Evolutionary conservation across 2,329 filamentous ascomycete species (phyloP).

Genomic region (Alternaria conjuncta): DNA sequence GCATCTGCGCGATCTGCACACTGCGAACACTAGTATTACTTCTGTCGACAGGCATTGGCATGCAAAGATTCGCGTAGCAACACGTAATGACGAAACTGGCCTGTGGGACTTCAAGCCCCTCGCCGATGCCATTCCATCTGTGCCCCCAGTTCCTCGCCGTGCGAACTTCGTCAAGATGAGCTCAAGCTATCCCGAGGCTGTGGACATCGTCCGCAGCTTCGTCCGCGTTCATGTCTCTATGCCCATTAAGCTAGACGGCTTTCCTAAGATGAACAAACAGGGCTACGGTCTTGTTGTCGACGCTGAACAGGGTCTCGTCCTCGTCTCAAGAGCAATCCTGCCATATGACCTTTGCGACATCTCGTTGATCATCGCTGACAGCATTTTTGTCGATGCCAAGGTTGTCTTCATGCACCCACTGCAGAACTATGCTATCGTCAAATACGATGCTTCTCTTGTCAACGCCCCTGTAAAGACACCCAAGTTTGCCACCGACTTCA

Average conservation of each 20-base stretch:
- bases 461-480: conserved; percentile 92
- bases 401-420: conserved; percentile 95
- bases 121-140: conserved; percentile 77
- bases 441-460: conserved; percentile 94
- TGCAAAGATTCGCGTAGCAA: conserved; percentile 89
- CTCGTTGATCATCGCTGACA: conserved; percentile 93
- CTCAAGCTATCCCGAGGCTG: conserved; percentile 86
- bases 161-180: conserved; percentile 93
- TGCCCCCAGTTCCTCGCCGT: conserved; percentile 73
- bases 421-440: conserved; percentile 94
- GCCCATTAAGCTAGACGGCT: conserved; percentile 97
- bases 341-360: conserved; percentile 98
- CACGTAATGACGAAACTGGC: conserved; percentile 87
- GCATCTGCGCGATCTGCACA: conserved; percentile 93
- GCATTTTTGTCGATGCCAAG: conserved; percentile 91
- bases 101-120: conserved; percentile 95
- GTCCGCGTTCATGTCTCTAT: conserved; percentile 91
- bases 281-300: conserved; percentile 98
- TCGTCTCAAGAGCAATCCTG: conserved; percentile 92
- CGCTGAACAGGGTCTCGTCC: conserved; percentile 90
- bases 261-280: conserved; percentile 90
- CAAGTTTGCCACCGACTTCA: conserved; percentile 77
- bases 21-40: conserved; percentile 88
- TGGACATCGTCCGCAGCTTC: conserved; percentile 91
- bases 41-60: conserved; percentile 96